Conservation (phyloP, 768 basidiomycete genomes). For the Trametes punicea region DNA sequence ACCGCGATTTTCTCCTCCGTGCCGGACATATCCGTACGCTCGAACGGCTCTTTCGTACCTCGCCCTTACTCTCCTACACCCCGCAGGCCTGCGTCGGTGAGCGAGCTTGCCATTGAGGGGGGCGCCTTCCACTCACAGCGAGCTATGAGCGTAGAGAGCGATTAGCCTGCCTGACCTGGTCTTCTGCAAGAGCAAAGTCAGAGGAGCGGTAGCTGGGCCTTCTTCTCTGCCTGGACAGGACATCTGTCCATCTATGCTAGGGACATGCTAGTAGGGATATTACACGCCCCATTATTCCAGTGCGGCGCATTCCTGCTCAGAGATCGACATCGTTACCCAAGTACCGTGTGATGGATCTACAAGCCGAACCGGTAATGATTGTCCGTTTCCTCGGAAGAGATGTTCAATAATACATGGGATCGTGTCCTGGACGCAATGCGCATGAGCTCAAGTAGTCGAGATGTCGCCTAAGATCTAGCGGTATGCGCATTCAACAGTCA, state of each 20-base stretch:
- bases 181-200: slow-evolving; percentile 9
- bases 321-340: no score
- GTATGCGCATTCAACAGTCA: no score
- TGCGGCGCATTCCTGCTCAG: no score
- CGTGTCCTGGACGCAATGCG: no score
- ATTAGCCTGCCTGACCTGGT: slow-evolving; percentile 15
- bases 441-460: no score
- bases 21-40: slow-evolving; percentile 17
- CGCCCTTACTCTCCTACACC: slow-evolving; percentile 6
- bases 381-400: no score
- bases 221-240: background rate
- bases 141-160: slow-evolving; percentile 4
- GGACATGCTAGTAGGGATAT: slow-evolving; percentile 5
- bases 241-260: slow-evolving; percentile 13
- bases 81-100: slow-evolving; percentile 13
- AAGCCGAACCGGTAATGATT: no score
- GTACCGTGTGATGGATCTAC: no score
- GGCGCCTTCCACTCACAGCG: background rate
- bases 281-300: no score
- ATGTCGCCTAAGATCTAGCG: no score
- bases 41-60: slow-evolving; percentile 6
- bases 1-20: slow-evolving; percentile 14
- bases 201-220: background rate
- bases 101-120: background rate
- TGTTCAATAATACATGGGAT: no score